Evolutionary conservation across 306 rosid species (phyloP), one percentile per base, ranked within the genome.

Genomic region (Inga laurina): DNA sequence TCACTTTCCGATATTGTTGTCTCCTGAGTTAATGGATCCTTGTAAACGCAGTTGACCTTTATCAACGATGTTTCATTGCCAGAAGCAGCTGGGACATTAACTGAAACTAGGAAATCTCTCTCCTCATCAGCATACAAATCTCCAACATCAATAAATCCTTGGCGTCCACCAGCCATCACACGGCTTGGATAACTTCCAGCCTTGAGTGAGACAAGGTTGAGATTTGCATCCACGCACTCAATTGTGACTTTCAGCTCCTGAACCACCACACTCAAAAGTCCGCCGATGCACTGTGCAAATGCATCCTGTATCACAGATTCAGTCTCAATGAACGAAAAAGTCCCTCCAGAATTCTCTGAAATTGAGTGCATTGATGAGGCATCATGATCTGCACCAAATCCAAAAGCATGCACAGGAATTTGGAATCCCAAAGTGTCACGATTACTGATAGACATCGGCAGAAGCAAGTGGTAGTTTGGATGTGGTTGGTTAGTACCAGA

Each of bases 271-370:
- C 99, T 96, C 82, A 96, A 79, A 35, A 96, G 97, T 75, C 99
- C 99, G 10, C 99, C 99, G 27, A 96, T 96, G 89, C 99, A 96
- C 81, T 93, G 99, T 19, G 99, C 99, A 88, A 96, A 96, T 8
- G 99, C 99, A 77, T 96, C 99, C 85, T 96, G 99, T 73, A 96
- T 87, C 70, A 89, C 97, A 37, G 94, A 91, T 83, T 96, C 99
- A 9, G 94, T 92, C 89, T 96, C 99, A 2, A 96, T 96, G 88
- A 96, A 96, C 43, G 99, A 96, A 88, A 96, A 96, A 9, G 99
- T 94, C 76, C 99, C 99, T 8, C 99, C 99, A 57, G 99, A 96
- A 74, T 65, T 90, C 90, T 96, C 98, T 4, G 99, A 96, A 82
- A 96, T 92, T 10, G 99, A 88, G 85, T 96, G 99, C 99, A 96